These are phyloP conservation scores for Groenewaldozyma auringiensis DNA, from an alignment of 1,139 yeast genomes.

Conservation along the genomic window DNA sequence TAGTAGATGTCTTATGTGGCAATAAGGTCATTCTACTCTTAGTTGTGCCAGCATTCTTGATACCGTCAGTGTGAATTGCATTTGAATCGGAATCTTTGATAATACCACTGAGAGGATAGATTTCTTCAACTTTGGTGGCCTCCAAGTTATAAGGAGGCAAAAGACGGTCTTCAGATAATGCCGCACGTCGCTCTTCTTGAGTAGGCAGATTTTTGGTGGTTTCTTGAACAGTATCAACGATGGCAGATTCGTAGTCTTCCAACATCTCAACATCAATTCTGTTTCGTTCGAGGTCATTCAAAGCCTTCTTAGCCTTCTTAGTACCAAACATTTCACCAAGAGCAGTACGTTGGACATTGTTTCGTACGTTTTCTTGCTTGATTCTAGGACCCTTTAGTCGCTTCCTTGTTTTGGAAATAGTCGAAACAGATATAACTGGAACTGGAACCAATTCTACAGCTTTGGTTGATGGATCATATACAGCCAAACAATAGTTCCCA, in stretches of 20 bases:
- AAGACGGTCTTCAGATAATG: conserved; percentile 61
- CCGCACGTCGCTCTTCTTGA: conserved; percentile 47
- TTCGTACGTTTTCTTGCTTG: conserved; percentile 36
- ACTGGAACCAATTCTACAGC: conserved; percentile 56
- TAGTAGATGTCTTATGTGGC: conserved; percentile 54
- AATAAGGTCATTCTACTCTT: conserved; percentile 46
- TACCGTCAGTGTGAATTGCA: conserved; percentile 33
- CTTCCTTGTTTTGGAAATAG: conserved; percentile 35
- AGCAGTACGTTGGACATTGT: conserved; percentile 58
- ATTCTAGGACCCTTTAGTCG: conserved; percentile 53
- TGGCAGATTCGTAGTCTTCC: conserved; percentile 66
- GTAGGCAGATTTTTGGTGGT: conserved; percentile 70
- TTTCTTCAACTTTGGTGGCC: conserved; percentile 74
- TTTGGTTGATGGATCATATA: conserved; percentile 56
- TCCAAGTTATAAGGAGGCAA: conserved; percentile 70
- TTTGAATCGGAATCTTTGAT: conserved; percentile 62
- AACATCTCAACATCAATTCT: conserved; percentile 77
- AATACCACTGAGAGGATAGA: conserved; percentile 63
- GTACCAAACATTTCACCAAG: conserved; percentile 97
- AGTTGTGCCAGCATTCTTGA: conserved; percentile 9
- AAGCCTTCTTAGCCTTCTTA: conserved; percentile 88
- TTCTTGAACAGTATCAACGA: conserved; percentile 68
- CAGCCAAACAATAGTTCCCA: conserved; percentile 50
- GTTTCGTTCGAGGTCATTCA: conserved; percentile 71
- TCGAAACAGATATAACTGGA: conserved; percentile 46